Percentiles rank a stretch among this genome's conserved stretches.
Evolutionary conservation across 108 stramenopile species (phyloP).

Genomic region (Skeletonema grethae): DNA sequence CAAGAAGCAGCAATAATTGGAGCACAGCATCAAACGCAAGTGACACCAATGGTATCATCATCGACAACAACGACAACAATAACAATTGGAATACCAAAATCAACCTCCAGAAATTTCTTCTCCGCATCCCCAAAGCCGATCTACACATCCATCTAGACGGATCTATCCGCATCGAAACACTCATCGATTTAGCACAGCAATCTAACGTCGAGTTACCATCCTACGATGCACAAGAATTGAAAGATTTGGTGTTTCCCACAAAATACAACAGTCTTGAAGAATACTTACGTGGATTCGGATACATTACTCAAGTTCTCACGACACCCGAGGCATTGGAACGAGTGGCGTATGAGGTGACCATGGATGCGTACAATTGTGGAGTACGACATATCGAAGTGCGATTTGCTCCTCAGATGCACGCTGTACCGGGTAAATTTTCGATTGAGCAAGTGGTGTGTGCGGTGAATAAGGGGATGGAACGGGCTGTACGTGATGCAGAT

Average conservation of each 20-base stretch:
- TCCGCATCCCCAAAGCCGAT: conserved; percentile 42
- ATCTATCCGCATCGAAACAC: conserved; percentile 39
- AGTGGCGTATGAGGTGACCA: conserved; percentile 38
- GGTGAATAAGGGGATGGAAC: conserved; percentile 38
- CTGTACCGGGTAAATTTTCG: conserved; percentile 29
- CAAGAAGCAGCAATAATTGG: not conserved
- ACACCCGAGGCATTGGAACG: conserved; percentile 32
- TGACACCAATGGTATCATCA: not conserved
- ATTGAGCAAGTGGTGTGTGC: conserved; percentile 35
- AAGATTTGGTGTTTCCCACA: conserved; percentile 22
- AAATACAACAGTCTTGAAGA: conserved; percentile 26
- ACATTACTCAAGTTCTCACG: conserved; percentile 20
- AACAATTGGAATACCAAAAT: not conserved
- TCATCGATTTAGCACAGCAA: conserved; percentile 30
- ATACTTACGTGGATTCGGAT: conserved; percentile 40
- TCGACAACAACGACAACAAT: not conserved
- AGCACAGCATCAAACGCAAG: not conserved
- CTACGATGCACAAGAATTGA: conserved; percentile 16
- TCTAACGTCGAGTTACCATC: conserved; percentile 25
- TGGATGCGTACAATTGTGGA: conserved; percentile 35
- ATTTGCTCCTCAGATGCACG: conserved; percentile 47
- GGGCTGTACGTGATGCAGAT: conserved; percentile 31
- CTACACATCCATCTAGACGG: conserved; percentile 46
- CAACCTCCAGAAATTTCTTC: conserved; percentile 15
- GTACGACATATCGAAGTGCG: conserved; percentile 37